phyloP scores from a whole-genome alignment of 805 yeast species.

The Citeromyces nyonsensis region DNA sequence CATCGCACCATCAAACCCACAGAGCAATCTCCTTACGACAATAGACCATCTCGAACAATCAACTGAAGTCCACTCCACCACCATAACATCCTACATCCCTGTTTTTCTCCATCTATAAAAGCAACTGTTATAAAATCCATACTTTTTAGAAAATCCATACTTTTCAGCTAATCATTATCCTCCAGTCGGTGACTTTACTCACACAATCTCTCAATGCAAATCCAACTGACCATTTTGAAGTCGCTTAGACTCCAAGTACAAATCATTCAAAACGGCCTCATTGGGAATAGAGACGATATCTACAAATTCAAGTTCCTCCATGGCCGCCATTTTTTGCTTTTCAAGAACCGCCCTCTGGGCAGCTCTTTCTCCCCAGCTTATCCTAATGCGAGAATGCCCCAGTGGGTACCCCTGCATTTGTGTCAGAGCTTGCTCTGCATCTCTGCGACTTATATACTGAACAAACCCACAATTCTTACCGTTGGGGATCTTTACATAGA shows the following conservation, averaged over 20 bases:
- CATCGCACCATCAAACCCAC: no score
- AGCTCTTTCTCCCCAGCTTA: slow-evolving; percentile 76
- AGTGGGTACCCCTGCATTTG: slow-evolving; percentile 87
- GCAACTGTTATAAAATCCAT: no score
- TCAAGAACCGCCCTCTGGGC: slow-evolving; percentile 19
- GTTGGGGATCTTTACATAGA: slow-evolving; percentile 65
- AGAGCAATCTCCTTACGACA: no score
- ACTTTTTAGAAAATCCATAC: no score
- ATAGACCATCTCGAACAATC: no score
- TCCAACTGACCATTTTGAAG: neutral
- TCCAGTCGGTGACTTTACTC: no score
- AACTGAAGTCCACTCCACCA: no score
- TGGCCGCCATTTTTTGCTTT: slow-evolving; percentile 6
- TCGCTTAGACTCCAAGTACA: slow-evolving; percentile 7
- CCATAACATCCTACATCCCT: no score
- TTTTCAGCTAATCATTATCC: no score
- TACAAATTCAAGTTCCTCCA: slow-evolving; percentile 6
- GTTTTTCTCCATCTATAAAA: no score
- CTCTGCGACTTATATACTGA: slow-evolving; percentile 58
- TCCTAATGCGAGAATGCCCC: slow-evolving; percentile 61
- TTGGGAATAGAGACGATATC: slow-evolving; percentile 3
- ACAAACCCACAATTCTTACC: slow-evolving; percentile 78
- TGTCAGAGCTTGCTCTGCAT: slow-evolving; percentile 75
- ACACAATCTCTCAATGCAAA: no score
- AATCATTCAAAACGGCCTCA: slow-evolving; percentile 5